Percentiles rank a stretch among this genome's conserved stretches.
Evolutionary conservation across 495 filamentous ascomycete species (phyloP).

Genomic region (Filosporella fistucella): DNA sequence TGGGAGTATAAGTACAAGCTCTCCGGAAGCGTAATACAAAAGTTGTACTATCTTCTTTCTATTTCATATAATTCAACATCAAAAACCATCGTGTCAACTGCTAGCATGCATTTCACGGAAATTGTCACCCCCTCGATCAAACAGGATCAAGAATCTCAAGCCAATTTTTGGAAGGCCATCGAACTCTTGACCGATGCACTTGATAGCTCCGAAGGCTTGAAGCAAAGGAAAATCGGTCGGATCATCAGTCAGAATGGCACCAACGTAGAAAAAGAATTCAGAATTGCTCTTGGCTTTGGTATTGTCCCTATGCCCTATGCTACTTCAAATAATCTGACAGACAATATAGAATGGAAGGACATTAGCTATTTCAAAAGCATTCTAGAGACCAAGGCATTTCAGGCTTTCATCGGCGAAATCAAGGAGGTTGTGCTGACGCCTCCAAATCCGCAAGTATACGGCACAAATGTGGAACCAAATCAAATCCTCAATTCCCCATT

Average conservation of each 20-base stretch:
- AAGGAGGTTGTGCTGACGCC: background rate
- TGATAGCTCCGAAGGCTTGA: no score
- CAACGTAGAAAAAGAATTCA: background rate
- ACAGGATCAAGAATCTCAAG: no score
- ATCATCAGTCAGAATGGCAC: background rate
- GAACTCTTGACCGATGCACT: no score
- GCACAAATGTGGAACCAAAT: background rate
- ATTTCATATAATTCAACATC: no score
- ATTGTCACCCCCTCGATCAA: no score
- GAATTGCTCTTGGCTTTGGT: background rate
- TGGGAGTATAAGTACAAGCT: no score
- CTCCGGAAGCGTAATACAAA: no score
- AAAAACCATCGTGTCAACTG: no score
- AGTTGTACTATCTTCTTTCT: no score
- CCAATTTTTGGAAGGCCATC: no score
- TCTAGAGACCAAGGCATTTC: background rate
- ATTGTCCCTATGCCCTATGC: background rate
- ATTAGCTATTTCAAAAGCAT: background rate
- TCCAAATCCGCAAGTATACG: background rate
- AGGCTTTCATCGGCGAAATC: background rate
- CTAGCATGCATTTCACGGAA: background rate
- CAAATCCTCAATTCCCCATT: background rate
- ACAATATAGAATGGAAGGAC: background rate
- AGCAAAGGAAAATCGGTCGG: no score
- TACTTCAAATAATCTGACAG: no score